Base-by-base conservation (phyloP, 257 asterid genomes). In the Solanum appendiculatum region DNA sequence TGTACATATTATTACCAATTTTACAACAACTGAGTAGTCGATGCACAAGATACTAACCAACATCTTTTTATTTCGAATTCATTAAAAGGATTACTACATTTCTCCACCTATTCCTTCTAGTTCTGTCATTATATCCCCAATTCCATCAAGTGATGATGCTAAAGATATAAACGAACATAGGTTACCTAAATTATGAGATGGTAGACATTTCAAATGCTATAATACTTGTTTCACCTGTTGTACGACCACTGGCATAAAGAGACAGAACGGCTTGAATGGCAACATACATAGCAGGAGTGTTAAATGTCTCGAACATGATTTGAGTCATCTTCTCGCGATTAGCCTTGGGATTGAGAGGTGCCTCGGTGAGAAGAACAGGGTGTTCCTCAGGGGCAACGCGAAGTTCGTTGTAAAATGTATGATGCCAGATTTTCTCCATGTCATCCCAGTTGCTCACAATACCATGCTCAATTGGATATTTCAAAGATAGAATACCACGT, bases 241-340 rank as follows among this genome's bases (percentile, higher is more conserved):
- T 88, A 86, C 89, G 89, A 34, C 90, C 90, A 88, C 90, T 88
- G 5, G 90, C 89, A 86, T 88, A 88, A 14, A 88, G 86, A 5
- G 89, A 89, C 0, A 86, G 86, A 34, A 89, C 91, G 1, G 91
- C 88, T 46, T 88, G 90, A 81, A 88, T 88, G 3, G 90, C 90
- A 11, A 88, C 90, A 31, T 88, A 88, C 88, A 88, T 88, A 7
- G 90, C 88, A 39, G 90, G 90, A 21, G 90, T 40, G 69, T 73
- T 88, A 34, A 88, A 88, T 6, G 90, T 88, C 87, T 88, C 90
- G 9, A 88, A 88, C 90, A 88, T 88, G 70, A 88, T 89, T 46
- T 89, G 91, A 85, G 91, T 89, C 91, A 88, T 88, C 83, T 88
- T 88, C 29, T 88, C 91, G 10, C 91, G 91, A 69, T 88, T 88